These are phyloP conservation scores for Taiozyma onychis DNA, from an alignment of 1,139 yeast genomes.

Conservation along the genomic window DNA sequence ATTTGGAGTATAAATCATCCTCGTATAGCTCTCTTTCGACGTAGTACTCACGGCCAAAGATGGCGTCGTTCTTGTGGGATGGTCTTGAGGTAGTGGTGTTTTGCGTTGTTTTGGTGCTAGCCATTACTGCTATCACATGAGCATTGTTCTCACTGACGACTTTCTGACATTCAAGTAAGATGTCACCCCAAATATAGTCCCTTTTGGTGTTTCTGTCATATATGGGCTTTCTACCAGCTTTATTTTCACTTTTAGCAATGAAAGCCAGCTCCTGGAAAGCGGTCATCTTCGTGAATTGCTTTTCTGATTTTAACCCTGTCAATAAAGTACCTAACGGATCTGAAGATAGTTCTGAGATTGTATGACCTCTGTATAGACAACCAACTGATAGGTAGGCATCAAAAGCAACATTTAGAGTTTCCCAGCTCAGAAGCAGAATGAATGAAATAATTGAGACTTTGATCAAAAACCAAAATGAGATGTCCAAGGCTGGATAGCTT, in stretches of 20 bases:
- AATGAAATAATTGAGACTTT: constrained; percentile 36
- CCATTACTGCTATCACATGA: constrained; percentile 21
- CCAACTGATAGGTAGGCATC: constrained; percentile 77
- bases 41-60: constrained; percentile 23
- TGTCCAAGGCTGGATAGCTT: constrained; percentile 32
- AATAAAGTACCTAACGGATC: constrained; percentile 73
- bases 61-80: constrained; percentile 10
- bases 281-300: constrained; percentile 55
- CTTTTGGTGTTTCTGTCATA: constrained; percentile 45
- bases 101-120: neutral
- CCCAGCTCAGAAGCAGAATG: constrained; percentile 48
- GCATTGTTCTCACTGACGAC: constrained; percentile 41
- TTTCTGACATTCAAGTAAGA: constrained; percentile 54
- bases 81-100: neutral
- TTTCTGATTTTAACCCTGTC: constrained; percentile 56
- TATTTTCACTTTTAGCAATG: constrained; percentile 43
- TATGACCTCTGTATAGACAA: constrained; percentile 69
- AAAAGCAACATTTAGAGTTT: constrained; percentile 55
- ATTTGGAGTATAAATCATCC: constrained; percentile 23
- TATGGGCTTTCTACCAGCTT: constrained; percentile 45
- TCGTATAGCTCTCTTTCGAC: constrained; percentile 9
- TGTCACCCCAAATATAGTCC: constrained; percentile 49
- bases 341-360: constrained; percentile 60
- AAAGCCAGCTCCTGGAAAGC: constrained; percentile 75
- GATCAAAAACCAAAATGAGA: constrained; percentile 34